Evolutionary conservation across 108 stramenopile species (phyloP), one percentile per base, ranked within the genome.

Genomic region (Cyclostephanos invisitatus): DNA sequence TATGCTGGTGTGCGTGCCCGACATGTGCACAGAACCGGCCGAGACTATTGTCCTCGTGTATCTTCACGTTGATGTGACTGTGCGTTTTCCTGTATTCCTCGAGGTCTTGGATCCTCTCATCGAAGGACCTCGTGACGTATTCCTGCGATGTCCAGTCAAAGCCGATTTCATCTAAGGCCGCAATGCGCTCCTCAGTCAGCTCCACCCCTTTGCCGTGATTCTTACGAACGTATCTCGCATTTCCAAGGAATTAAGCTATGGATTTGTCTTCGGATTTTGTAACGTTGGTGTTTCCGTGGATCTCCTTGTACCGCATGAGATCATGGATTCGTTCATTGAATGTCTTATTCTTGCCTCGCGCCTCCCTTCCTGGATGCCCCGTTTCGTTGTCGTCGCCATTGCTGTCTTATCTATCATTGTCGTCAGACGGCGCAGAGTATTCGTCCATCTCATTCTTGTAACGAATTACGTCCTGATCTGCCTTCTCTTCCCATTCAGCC

Each of bases 401-500:
- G n/a, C n/a, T n/a, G n/a, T n/a, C n/a, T n/a, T n/a, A n/a, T n/a
- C 63, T 56, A 53, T 67, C 66, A 36, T 85, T 75, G 44, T 82
- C 73, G 37, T 74, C 77, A 9, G 40, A 80, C 12, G 78, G 67
- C 1, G 65, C 54, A 11, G 36, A 58, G 10, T 84, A 72, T 32
- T 50, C 57, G 24, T 50, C 53, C 81, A 89, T 85, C 62, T 86
- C 87, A 47, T 80, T 66, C 50, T 85, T 60, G 67, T 87, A 90
- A 11, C 89, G 81, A 59, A 57, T 54, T 62, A 83, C 85, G 55
- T 93, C 92, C 46, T 80, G 76, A n/a, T 71, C 51, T 22, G 88
- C 88, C 61, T 80, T 67, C 44, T 78, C 68, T 25, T 88, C 87
- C 71, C 80, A 91, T 56, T 85, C 76, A 20, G 62, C 77, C 70